A percentile compares a stretch with the other conserved stretches of the same genome.
Evolutionary conservation across 2,329 filamentous ascomycete species (phyloP).

Genomic region (Colletotrichum scovillei): DNA sequence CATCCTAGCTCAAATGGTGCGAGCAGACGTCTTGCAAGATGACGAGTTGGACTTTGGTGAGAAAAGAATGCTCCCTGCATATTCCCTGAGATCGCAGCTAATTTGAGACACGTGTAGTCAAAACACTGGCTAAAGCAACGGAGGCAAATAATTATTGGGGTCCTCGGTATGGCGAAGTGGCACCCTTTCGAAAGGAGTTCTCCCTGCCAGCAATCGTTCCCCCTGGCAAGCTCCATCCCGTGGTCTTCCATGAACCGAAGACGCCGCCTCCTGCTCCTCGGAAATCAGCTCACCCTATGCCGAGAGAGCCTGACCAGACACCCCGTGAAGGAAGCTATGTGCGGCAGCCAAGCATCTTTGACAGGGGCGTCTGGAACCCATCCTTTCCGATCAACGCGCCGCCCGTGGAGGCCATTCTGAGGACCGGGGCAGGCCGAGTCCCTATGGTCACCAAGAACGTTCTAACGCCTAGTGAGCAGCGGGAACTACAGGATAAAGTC

Average conservation of each 20-base stretch:
- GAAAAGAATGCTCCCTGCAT: neutral
- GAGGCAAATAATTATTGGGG: constrained; percentile 37
- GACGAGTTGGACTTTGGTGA: constrained; percentile 31
- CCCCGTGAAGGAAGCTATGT: constrained; percentile 40
- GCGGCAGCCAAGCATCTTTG: constrained; percentile 43
- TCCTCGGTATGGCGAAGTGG: constrained; percentile 35
- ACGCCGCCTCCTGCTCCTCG: neutral
- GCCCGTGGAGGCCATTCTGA: constrained; percentile 50
- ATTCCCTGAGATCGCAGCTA: neutral
- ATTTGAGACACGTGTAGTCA: constrained; percentile 1
- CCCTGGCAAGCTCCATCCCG: neutral
- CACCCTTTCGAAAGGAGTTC: constrained; percentile 15
- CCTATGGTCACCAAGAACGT: constrained; percentile 51
- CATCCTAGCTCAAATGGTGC: constrained; percentile 39
- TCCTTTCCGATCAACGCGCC: constrained; percentile 49
- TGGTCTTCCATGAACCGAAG: neutral
- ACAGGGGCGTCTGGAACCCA: constrained; percentile 42
- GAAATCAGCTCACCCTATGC: neutral
- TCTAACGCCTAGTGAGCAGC: constrained; percentile 54
- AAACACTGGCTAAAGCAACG: neutral
- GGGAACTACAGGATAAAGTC: constrained; percentile 48
- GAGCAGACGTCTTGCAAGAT: constrained; percentile 27
- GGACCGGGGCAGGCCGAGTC: constrained; percentile 44
- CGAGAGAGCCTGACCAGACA: neutral
- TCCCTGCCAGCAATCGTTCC: neutral